Evolutionary conservation across 495 filamentous ascomycete genomes (phyloP), one percentile per base, ranked within the genome.

Genomic region (Aspergillus bridgeri): DNA sequence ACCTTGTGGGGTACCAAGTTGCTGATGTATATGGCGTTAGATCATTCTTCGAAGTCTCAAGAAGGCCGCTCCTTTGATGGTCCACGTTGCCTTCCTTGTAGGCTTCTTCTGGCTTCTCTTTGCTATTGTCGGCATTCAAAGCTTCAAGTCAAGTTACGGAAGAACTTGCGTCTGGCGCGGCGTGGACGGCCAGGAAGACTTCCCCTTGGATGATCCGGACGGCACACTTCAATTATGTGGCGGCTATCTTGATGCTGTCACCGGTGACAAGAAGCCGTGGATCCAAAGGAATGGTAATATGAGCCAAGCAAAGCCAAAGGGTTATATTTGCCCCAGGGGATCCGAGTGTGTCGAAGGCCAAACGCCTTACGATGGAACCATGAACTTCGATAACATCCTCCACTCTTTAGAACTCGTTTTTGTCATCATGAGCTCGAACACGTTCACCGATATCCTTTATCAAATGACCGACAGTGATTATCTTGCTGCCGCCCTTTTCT

Each of bases 81-180:
- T 95, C 42, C 89, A 96, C 60, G 95, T 99, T 33, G 92, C 90
- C 5, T 96, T 99, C 66, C 78, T 99, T 17, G 95, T 99, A 68
- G 86, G 91, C 23, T 99, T 99, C 75, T 99, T 99, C 69, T 99
- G 94, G 94, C 86, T 99, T 45, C 77, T 99, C 7, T 99, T 99
- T 74, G 95, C 93, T 25, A 96, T 99, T 60, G 83, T 98, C 45
- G 94, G 95, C 2, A 87, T 98, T 17, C 94, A 99, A 72, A 94
- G 89, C 72, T 99, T 99, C 82, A 99, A 99, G 71, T 89, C 91
- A 7, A 98, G 94, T 66, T 76, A 97, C 25, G 82, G 86, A 62
- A 87, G 94, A 29, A 89, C 83, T 56, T 99, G 94, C 67, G 86
- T 92, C 19, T 99, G 92, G 93, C 70, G 85, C 53, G 86, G 89